Evolutionary conservation across 169 alveolate genomes (phyloP).

Genomic region (Eimeria necatrix): DNA sequence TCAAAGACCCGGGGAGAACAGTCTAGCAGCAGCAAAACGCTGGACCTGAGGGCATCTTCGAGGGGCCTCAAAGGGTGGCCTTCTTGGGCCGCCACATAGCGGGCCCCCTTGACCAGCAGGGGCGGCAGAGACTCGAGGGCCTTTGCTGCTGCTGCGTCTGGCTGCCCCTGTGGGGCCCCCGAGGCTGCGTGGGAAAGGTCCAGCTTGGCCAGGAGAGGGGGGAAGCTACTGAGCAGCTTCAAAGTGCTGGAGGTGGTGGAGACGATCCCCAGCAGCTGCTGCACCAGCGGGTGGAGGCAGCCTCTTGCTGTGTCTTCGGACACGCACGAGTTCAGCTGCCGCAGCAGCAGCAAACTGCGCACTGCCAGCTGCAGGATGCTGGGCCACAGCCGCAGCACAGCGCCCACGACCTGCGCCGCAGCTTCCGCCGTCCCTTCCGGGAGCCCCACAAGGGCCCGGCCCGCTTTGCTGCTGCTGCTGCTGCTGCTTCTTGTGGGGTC

Average conservation of each 20-base stretch:
- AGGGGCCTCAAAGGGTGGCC: constrained; percentile 53
- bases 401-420: not conserved
- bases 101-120: constrained; percentile 68
- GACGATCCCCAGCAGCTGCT: constrained; percentile 32
- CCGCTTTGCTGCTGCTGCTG: not conserved
- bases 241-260: constrained; percentile 1
- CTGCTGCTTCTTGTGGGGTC: not conserved
- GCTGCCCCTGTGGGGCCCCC: not conserved
- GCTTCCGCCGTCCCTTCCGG: not conserved
- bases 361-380: constrained; percentile 58
- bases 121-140: constrained; percentile 62
- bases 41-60: constrained; percentile 66
- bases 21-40: constrained; percentile 57
- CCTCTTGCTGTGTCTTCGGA: constrained; percentile 52
- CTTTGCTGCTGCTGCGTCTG: not conserved
- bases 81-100: constrained; percentile 30
- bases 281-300: constrained; percentile 42
- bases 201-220: constrained; percentile 11
- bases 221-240: constrained; percentile 31
- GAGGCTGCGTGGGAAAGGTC: not conserved
- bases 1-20: constrained; percentile 12
- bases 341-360: constrained; percentile 63
- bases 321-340: constrained; percentile 63
- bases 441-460: not conserved
- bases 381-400: constrained; percentile 79